Evolutionary conservation across 108 stramenopile species (phyloP), one percentile per base, ranked within the genome.

Genomic region (Bacterosira constricta): DNA sequence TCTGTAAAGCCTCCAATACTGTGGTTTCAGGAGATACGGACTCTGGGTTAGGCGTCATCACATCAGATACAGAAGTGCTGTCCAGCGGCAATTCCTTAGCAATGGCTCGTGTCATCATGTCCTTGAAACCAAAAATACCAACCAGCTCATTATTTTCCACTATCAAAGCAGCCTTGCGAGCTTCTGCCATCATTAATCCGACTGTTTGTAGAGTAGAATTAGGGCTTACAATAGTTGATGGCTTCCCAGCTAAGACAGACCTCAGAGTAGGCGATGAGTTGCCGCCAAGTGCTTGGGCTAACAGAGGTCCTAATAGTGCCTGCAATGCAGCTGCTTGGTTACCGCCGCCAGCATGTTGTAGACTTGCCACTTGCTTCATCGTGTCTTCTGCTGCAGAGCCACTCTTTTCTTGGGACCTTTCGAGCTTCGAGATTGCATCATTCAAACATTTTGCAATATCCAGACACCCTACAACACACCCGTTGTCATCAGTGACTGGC

Each of bases 371-470:
- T n/a, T n/a, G n/a, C 49, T 77, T 74, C 41, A 88, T 81, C 8
- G 89, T 88, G 44, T 86, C 88, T 17, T 85, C 85, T 23, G 85
- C 86, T 4, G 80, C 80, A 29, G 69, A 79, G 21, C 66, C 67
- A 58, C 42, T 83, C 66, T 87, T 90, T 27, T 77, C 67, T 18
- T 86, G 39, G 1, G 73, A 60, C 69, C 85, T 90, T 66, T 97
- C 96, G 9, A 98, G 83, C 73, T 94, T 87, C 13, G 81, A 69
- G 58, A 98, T 93, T 4, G 96, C 97, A 75, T 98, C 97, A 77
- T 96, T 94, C 81, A 98, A 73, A 46, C 96, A 97, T 70, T 97
- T 97, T 4, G 95, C 97, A 57, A 98, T 98, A 71, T 96, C 96
- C 47, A 98, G 78, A 50, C 96, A 56, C 1, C 97, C 97, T 30